Percentiles rank a stretch among this genome's conserved stretches.
These are phyloP conservation scores for Alternaria sp. DNA, from an alignment of 2,329 filamentous ascomycete genomes.

Conservation along the genomic window DNA sequence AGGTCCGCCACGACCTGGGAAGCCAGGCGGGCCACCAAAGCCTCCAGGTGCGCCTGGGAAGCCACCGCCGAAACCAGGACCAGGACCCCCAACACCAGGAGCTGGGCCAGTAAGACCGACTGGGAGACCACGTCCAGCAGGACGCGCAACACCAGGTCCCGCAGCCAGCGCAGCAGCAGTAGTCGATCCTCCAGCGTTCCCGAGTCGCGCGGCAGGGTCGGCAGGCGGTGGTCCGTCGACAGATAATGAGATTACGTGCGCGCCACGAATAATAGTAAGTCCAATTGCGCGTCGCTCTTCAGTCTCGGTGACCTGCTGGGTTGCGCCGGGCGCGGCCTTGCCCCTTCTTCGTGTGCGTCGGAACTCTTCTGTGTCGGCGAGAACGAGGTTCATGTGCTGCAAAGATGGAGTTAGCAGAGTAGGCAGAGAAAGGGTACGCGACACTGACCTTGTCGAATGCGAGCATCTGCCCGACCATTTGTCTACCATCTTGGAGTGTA, in stretches of 20 bases:
- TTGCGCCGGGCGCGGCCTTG: slow-evolving; percentile 71
- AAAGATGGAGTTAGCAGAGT: slow-evolving; percentile 18
- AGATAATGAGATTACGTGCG: slow-evolving; percentile 91
- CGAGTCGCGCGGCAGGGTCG: slow-evolving; percentile 88
- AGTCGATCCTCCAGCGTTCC: slow-evolving; percentile 70
- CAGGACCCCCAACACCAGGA: slow-evolving; percentile 82
- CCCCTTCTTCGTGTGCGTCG: slow-evolving; percentile 50
- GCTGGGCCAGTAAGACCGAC: slow-evolving; percentile 88
- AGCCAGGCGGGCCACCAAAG: slow-evolving; percentile 46
- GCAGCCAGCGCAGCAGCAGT: slow-evolving; percentile 70
- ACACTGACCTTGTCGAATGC: slow-evolving; percentile 88
- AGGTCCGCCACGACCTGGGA: slow-evolving; percentile 45
- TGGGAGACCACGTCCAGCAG: slow-evolving; percentile 83
- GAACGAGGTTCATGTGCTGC: slow-evolving; percentile 98
- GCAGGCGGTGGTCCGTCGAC: slow-evolving; percentile 95
- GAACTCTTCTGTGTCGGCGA: slow-evolving; percentile 85
- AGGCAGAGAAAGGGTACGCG: neutral
- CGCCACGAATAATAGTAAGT: slow-evolving; percentile 90
- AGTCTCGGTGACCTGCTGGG: slow-evolving; percentile 74
- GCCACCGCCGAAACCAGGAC: slow-evolving; percentile 63
- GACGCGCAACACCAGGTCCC: slow-evolving; percentile 88
- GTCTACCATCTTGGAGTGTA: slow-evolving; percentile 90
- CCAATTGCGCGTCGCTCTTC: slow-evolving; percentile 99
- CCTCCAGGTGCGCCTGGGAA: slow-evolving; percentile 46
- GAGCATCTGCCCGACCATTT: slow-evolving; percentile 98